Conservation (phyloP, 495 filamentous ascomycete species). For the Alectoria sarmentosa region DNA sequence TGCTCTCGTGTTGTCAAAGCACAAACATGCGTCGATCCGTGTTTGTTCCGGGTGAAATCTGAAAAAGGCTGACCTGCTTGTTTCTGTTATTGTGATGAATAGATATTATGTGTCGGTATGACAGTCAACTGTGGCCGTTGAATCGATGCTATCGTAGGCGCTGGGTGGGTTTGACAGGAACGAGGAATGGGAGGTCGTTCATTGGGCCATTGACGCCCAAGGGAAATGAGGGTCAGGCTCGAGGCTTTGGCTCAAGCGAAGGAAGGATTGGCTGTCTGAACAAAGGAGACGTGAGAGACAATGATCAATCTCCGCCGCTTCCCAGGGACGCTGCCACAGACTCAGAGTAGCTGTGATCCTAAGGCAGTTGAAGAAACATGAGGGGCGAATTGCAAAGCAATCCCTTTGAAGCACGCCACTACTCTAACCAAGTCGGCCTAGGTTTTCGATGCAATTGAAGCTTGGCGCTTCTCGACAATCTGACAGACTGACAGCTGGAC, state of each 20-base stretch:
- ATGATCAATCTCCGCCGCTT: not conserved
- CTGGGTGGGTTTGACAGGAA: not conserved
- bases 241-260: not conserved
- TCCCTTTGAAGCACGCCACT: not conserved
- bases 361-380: not conserved
- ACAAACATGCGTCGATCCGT: constrained; percentile 16
- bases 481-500: not conserved
- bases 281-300: not conserved
- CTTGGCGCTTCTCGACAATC: constrained; percentile 1
- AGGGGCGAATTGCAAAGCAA: not conserved
- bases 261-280: constrained; percentile 12
- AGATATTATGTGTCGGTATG: not conserved
- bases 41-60: constrained; percentile 9
- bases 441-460: not conserved
- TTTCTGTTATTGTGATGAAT: not conserved
- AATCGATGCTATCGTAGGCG: constrained; percentile 5
- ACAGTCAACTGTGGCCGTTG: not conserved
- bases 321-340: not conserved
- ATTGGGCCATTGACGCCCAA: constrained; percentile 13
- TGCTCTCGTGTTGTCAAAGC: constrained; percentile 1
- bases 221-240: constrained; percentile 13
- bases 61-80: not conserved
- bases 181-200: constrained; percentile 4
- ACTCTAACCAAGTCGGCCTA: not conserved
- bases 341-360: not conserved